A percentile compares a stretch with the other conserved stretches of the same genome.
Evolutionary conservation across 1,139 yeast species (phyloP).

Genomic region (Ashbya aceris): DNA sequence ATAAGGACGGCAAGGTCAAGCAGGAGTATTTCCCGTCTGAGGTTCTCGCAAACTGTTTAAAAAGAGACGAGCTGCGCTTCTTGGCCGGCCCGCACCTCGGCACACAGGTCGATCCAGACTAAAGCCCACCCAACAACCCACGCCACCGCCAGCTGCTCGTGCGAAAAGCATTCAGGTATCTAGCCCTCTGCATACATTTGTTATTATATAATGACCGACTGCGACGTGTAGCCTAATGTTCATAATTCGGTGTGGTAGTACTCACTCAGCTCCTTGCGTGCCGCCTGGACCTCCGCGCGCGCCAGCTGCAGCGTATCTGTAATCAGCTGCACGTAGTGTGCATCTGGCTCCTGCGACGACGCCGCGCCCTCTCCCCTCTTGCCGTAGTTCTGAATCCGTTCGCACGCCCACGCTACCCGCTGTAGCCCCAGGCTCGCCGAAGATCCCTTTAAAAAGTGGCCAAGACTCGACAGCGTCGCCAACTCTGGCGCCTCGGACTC

Average conservation of each 20-base stretch:
- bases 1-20: slow-evolving; percentile 54
- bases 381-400: slow-evolving; percentile 89
- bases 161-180: no score
- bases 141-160: neutral
- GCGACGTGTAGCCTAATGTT: slow-evolving; percentile 5
- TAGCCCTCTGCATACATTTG: no score
- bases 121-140: slow-evolving; percentile 11
- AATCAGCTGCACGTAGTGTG: slow-evolving; percentile 29
- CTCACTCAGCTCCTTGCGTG: slow-evolving; percentile 47
- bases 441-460: slow-evolving; percentile 91
- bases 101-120: slow-evolving; percentile 30
- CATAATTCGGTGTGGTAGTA: slow-evolving; percentile 46
- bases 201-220: no score
- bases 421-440: slow-evolving; percentile 89
- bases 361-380: slow-evolving; percentile 34
- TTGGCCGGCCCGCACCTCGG: slow-evolving; percentile 39
- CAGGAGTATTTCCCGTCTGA: slow-evolving; percentile 65
- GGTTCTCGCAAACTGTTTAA: slow-evolving; percentile 28
- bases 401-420: slow-evolving; percentile 79
- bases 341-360: slow-evolving; percentile 10
- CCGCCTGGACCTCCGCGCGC: slow-evolving; percentile 45
- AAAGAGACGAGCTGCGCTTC: slow-evolving; percentile 21
- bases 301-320: slow-evolving; percentile 51
- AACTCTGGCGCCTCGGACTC: slow-evolving; percentile 35
- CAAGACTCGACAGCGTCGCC: slow-evolving; percentile 58